Evolutionary conservation across 208 protist genomes (phyloP).

Genomic region (Crithidia fasciculata): DNA sequence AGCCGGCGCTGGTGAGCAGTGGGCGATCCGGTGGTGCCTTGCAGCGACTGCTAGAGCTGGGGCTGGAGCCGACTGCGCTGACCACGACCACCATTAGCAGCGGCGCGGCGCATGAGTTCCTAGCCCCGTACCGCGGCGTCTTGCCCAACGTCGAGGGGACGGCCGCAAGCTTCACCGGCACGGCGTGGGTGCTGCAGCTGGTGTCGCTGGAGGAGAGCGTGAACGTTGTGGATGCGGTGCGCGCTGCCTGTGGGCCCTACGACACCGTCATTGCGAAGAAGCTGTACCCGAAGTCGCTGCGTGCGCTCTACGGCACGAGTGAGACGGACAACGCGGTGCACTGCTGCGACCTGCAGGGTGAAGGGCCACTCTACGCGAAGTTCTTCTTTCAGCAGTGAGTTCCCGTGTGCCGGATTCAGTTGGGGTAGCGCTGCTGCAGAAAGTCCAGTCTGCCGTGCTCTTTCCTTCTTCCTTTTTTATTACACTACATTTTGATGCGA

Average conservation of each 20-base stretch:
- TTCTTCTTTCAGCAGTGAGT: conserved; percentile 64
- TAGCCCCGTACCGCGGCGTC: conserved; percentile 82
- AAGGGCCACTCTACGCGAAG: conserved; percentile 86
- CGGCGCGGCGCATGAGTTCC: conserved; percentile 53
- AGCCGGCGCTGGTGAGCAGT: conserved; percentile 65
- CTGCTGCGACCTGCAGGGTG: conserved; percentile 94
- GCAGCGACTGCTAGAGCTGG: conserved; percentile 65
- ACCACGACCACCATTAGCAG: conserved; percentile 59
- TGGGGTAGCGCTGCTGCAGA: no score
- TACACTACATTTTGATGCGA: not conserved
- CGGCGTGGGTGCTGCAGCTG: conserved; percentile 81
- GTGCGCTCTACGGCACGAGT: conserved; percentile 87
- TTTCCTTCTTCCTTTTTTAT: not conserved
- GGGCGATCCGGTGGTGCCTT: conserved; percentile 50
- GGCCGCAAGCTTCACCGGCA: conserved; percentile 55
- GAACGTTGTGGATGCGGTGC: conserved; percentile 63
- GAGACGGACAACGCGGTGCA: conserved; percentile 92
- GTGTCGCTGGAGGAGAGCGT: conserved; percentile 43
- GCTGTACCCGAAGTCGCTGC: conserved; percentile 83
- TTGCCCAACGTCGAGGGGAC: conserved; percentile 67
- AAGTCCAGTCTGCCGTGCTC: not conserved
- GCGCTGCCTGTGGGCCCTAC: conserved; percentile 80
- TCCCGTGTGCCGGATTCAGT: no score
- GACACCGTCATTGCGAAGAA: conserved; percentile 85
- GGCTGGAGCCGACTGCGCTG: conserved; percentile 69